Evolutionary conservation across 2,329 filamentous ascomycete genomes (phyloP), one percentile per base, ranked within the genome.

Genomic region (Hymenoscyphus occultus): DNA sequence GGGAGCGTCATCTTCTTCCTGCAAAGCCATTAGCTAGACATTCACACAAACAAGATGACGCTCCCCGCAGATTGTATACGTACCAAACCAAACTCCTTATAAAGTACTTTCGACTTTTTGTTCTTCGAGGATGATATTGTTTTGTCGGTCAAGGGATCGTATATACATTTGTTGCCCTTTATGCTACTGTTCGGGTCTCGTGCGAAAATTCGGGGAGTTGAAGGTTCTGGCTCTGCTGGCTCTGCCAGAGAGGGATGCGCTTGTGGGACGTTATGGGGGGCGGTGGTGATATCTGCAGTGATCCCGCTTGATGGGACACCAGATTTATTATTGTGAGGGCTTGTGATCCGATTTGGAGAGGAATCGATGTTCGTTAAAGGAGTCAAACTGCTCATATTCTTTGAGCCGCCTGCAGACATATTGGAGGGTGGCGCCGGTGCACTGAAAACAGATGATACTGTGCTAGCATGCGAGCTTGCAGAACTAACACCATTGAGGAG

Each of bases 1-100:
- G 78, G 87, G 86, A 81, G 86, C 85, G 80, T 92, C 89, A 87
- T 93, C 89, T 84, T 93, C 89, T 84, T 65, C 86, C 87, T 90
- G 84, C 80, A 82, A 81, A 80, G 76, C 76, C 71, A 84, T 88
- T 88, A 88, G 85, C 84, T 83, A 84, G 71, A 74, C 74, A 78
- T 78, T 80, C 77, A 78, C 76, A 74, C 69, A 70, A 78, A 78
- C 76, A 78, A 82, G 83, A 87, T 86, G 86, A 88, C 86, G 81
- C 82, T 79, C 85, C 84, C 84, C 81, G 64, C 68, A 70, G 72
- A 74, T 72, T 73, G 64, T 73, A 71, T 84, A 89, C 86, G 79
- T 89, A 89, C 86, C 83, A 83, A 78, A 76, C 84, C 85, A 79
- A 88, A 86, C 76, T 87, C 82, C 79, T 84, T 82, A 73, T 87